Evolutionary conservation across 2,329 filamentous ascomycete species (phyloP).

Genomic region (Venturia carpophila): DNA sequence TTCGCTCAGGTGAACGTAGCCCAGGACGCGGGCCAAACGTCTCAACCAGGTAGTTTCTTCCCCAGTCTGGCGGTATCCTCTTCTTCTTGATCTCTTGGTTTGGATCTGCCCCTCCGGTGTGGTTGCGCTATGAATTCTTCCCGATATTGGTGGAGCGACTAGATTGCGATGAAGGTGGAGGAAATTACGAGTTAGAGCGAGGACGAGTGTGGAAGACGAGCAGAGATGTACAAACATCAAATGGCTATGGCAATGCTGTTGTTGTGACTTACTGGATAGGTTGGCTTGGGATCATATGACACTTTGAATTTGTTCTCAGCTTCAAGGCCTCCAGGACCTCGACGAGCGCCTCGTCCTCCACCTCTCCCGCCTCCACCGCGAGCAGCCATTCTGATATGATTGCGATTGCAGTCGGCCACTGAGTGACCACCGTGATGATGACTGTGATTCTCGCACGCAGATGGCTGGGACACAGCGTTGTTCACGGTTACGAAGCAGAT

Average conservation of each 20-base stretch:
- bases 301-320: constrained; percentile 10
- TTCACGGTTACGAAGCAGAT: too few species aligned
- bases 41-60: too few species aligned
- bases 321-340: constrained; percentile 8
- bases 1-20: not conserved
- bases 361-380: constrained; percentile 6
- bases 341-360: not conserved
- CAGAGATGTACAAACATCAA: not conserved
- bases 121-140: too few species aligned
- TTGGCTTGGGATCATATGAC: constrained; percentile 10
- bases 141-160: not conserved
- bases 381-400: constrained; percentile 1
- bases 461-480: too few species aligned
- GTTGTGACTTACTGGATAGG: constrained; percentile 1
- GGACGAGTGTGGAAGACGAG: not conserved
- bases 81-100: too few species aligned
- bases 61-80: too few species aligned
- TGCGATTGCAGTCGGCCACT: not conserved
- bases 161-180: not conserved
- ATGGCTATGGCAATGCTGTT: not conserved
- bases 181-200: not conserved
- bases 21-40: not conserved
- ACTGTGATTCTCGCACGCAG: too few species aligned
- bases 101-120: too few species aligned
- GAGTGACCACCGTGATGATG: too few species aligned